A percentile compares a stretch with the other conserved stretches of the same genome.
phyloP scores from a whole-genome alignment of 805 yeast species.

The Zygosaccharomyces rouxii region DNA sequence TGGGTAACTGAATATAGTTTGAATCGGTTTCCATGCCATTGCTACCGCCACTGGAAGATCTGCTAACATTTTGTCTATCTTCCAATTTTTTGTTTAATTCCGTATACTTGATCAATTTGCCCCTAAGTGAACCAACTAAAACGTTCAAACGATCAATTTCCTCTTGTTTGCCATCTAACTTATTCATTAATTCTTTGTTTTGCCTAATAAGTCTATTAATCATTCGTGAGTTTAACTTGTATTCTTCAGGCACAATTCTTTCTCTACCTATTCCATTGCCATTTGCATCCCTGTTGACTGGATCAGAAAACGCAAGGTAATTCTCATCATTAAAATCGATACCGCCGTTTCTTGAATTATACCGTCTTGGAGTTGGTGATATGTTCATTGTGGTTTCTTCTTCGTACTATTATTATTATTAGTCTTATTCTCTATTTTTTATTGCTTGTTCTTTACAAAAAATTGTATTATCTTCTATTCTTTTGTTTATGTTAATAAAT shows the following conservation, averaged over 20 bases:
- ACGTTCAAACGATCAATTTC: constrained; percentile 33
- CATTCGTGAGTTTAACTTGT: constrained; percentile 36
- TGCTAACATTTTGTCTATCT: constrained; percentile 5
- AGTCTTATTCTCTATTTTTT: not conserved
- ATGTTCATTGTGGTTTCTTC: constrained; percentile 19
- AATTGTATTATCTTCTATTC: not conserved
- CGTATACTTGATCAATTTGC: constrained; percentile 36
- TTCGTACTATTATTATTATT: not conserved
- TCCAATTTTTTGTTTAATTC: constrained; percentile 25
- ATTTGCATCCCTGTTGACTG: constrained; percentile 6
- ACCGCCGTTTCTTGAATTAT: constrained; percentile 16
- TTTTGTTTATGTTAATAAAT: not conserved
- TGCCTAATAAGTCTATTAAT: constrained; percentile 38
- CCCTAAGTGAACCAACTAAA: constrained; percentile 33
- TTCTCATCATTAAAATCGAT: constrained; percentile 6
- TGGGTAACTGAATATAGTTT: constrained; percentile 24
- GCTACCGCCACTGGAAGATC: constrained; percentile 4
- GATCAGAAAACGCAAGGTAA: constrained; percentile 13
- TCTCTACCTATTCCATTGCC: constrained; percentile 13
- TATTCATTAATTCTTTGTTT: constrained; percentile 34
- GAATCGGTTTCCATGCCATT: constrained; percentile 20
- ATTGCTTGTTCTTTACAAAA: not conserved
- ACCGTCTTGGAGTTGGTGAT: constrained; percentile 33
- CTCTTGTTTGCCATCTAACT: constrained; percentile 31
- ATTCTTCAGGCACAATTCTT: constrained; percentile 33